Evolutionary conservation across 805 yeast genomes (phyloP).

Genomic region (Hemisphaericaspora nanyangensis): DNA sequence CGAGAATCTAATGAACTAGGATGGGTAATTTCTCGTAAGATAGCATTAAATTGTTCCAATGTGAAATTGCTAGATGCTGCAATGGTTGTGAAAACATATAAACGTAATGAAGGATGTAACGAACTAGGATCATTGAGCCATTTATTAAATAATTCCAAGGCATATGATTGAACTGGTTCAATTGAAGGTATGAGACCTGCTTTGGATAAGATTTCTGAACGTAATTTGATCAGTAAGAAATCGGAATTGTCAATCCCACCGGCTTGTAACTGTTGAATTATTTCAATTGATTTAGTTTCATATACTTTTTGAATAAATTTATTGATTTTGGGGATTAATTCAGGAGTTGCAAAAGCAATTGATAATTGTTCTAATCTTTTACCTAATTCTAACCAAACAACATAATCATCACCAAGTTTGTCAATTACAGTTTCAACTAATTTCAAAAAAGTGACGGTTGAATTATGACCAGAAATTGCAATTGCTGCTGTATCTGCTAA

Average conservation of each 20-base stretch:
- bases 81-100: slow-evolving; percentile 42
- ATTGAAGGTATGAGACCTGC: slow-evolving; percentile 40
- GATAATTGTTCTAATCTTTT: slow-evolving; percentile 34
- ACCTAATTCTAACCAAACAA: slow-evolving; percentile 55
- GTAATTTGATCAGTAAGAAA: slow-evolving; percentile 29
- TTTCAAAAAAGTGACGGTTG: slow-evolving; percentile 42
- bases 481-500: slow-evolving; percentile 50
- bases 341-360: slow-evolving; percentile 29
- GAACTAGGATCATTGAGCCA: slow-evolving; percentile 17
- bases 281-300: slow-evolving; percentile 23
- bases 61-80: slow-evolving; percentile 30
- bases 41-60: slow-evolving; percentile 32
- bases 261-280: slow-evolving; percentile 18
- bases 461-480: slow-evolving; percentile 42
- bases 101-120: slow-evolving; percentile 43
- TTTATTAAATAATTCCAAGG: slow-evolving; percentile 25
- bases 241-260: slow-evolving; percentile 13
- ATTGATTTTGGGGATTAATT: slow-evolving; percentile 22
- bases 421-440: slow-evolving; percentile 31
- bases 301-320: slow-evolving; percentile 26
- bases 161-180: slow-evolving; percentile 32
- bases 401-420: slow-evolving; percentile 33
- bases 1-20: slow-evolving; percentile 57
- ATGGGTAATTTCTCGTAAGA: slow-evolving; percentile 43
- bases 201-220: slow-evolving; percentile 35